Conservation (phyloP, 306 rosid species). For the Elaeagnus macrophylla region DNA sequence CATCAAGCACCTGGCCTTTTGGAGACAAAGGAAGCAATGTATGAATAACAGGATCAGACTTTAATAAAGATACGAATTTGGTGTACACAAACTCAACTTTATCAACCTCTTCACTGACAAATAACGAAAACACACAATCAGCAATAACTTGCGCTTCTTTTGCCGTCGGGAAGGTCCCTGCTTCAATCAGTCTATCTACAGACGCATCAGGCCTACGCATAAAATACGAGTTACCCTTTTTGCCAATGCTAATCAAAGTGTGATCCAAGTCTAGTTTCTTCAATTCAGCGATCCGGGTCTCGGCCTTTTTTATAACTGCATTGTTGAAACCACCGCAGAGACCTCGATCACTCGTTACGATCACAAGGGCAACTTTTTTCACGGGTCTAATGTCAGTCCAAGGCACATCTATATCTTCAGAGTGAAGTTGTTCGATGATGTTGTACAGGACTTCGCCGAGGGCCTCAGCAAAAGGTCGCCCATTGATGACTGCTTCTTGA, state of each 20-base stretch:
- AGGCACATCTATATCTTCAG: slow-evolving; percentile 44
- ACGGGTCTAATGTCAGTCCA: slow-evolving; percentile 39
- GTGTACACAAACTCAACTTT: slow-evolving; percentile 68
- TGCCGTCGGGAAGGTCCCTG: slow-evolving; percentile 33
- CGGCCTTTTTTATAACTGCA: slow-evolving; percentile 37
- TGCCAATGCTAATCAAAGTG: slow-evolving; percentile 60
- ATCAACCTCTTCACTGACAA: slow-evolving; percentile 69
- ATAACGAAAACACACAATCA: slow-evolving; percentile 60
- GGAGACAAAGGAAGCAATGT: slow-evolving; percentile 59
- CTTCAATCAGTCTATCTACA: slow-evolving; percentile 43
- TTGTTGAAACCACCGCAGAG: slow-evolving; percentile 72
- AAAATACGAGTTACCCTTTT: slow-evolving; percentile 54
- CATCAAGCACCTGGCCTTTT: slow-evolving; percentile 35
- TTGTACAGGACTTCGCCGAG: slow-evolving; percentile 42
- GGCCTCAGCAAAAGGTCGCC: slow-evolving; percentile 55
- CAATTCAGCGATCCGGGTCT: slow-evolving; percentile 34
- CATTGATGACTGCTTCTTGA: slow-evolving; percentile 65
- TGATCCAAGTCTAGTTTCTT: slow-evolving; percentile 34
- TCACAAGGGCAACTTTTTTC: slow-evolving; percentile 46
- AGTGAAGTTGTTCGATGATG: slow-evolving; percentile 42
- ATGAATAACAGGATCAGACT: slow-evolving; percentile 54
- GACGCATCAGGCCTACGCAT: slow-evolving; percentile 16
- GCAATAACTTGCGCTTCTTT: slow-evolving; percentile 71
- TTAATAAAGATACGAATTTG: slow-evolving; percentile 51
- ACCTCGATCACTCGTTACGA: slow-evolving; percentile 55